Evolutionary conservation across 441 rosid genomes (phyloP).

Genomic region (Populus hybrid): DNA sequence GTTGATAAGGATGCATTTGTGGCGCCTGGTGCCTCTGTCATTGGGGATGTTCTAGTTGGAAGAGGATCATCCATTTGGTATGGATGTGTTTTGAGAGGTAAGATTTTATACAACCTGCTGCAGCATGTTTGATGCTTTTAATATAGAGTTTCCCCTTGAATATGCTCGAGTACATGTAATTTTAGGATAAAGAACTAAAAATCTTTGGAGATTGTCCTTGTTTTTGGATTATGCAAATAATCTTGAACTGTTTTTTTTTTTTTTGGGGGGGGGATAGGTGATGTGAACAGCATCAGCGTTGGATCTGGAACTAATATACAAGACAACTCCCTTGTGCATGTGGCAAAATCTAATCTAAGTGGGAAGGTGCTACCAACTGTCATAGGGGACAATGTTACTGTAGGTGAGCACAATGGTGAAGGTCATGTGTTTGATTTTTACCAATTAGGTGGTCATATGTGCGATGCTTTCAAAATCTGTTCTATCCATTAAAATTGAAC

Average conservation of each 20-base stretch:
- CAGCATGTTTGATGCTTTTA: not conserved
- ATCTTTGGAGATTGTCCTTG: not conserved
- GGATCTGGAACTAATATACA: conserved; percentile 96
- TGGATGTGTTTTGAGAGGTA: conserved; percentile 93
- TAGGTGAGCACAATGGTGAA: conserved; percentile 51
- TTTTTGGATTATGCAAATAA: not conserved
- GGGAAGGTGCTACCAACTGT: conserved; percentile 86
- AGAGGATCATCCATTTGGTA: conserved; percentile 92
- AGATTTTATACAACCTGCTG: conserved; percentile 1
- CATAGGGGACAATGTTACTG: conserved; percentile 87
- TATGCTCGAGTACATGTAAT: not conserved
- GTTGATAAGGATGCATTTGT: conserved; percentile 84
- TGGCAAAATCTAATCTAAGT: conserved; percentile 88
- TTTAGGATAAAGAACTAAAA: not conserved
- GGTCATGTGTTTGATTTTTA: not conserved
- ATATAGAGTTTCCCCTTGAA: not conserved
- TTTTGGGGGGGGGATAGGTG: not conserved
- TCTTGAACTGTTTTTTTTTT: not conserved
- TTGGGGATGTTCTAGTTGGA: conserved; percentile 86
- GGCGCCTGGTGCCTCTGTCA: conserved; percentile 86
- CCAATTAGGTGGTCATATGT: not conserved
- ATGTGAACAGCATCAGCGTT: conserved; percentile 71
- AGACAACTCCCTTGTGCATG: conserved; percentile 93
- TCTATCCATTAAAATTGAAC: conserved; percentile 22
- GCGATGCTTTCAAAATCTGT: conserved; percentile 6